Conservation (phyloP, 2,329 filamentous ascomycete genomes). For the Colletotrichum liriopes region DNA sequence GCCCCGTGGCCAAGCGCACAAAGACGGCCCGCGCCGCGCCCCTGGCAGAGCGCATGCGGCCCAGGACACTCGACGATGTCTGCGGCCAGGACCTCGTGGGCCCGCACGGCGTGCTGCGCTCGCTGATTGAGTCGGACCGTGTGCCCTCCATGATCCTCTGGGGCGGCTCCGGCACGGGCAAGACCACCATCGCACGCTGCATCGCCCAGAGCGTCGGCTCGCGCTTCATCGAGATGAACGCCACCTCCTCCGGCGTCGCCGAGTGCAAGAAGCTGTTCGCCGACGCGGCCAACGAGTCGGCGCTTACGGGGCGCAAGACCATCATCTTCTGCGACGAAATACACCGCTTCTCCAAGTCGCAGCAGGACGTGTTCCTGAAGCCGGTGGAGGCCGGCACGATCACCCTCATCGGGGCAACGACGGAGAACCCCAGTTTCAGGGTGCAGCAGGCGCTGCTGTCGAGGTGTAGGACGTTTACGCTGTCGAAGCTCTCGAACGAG, state of each 20-base stretch:
- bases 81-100: conserved; percentile 94
- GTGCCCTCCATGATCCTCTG: conserved; percentile 97
- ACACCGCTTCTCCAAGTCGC: conserved; percentile 89
- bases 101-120: conserved; percentile 84
- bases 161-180: conserved; percentile 86
- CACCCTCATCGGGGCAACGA: conserved; percentile 94
- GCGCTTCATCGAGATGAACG: conserved; percentile 96
- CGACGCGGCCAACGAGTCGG: conserved; percentile 85
- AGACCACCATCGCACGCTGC: conserved; percentile 93
- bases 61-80: conserved; percentile 86
- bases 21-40: conserved; percentile 83
- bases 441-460: conserved; percentile 90
- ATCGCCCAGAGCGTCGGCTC: conserved; percentile 87
- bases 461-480: conserved; percentile 90
- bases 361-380: conserved; percentile 95
- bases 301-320: conserved; percentile 88
- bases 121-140: conserved; percentile 86
- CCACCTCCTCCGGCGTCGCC: conserved; percentile 87
- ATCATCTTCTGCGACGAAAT: conserved; percentile 99
- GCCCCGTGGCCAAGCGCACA: conserved; percentile 72
- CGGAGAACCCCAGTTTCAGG: conserved; percentile 97
- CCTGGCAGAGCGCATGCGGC: conserved; percentile 94
- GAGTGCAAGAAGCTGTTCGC: conserved; percentile 94
- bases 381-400: conserved; percentile 93
- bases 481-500: conserved; percentile 80